Evolutionary conservation across 1,139 yeast genomes (phyloP), one percentile per base, ranked within the genome.

Genomic region (Arxiozyma slooffiae): DNA sequence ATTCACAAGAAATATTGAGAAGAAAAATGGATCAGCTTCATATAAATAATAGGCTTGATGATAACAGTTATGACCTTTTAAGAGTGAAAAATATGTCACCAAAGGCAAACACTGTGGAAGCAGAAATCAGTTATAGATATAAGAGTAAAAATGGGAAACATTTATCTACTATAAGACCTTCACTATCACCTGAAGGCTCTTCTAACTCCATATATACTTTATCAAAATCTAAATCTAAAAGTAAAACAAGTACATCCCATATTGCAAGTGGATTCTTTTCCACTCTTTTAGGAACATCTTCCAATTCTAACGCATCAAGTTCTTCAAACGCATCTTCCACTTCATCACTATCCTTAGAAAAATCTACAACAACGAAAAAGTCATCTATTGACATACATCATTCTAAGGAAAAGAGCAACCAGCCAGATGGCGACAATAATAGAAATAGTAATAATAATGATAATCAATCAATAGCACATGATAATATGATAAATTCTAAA

Each of bases 1-100:
- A 56, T 38, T 54, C 62, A 8, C 53, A 50, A 24, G 62, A 59
- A 17, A 55, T 60, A 7, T 44, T 60, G 23, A 50, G 50, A 34
- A 53, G 60, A 38, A 61, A 61, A 48, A 39, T 61, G 24, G 54
- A 57, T 48, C 62, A 61, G 46, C 38, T 61, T 21, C 58, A 59
- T 46, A 51, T 57, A 17, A 55, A 53, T 39, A 60, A 59, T 41
- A 52, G 62, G 44, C 41, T 57, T 9, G 54, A 55, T 30, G 57
- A 58, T 47, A 48, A 46, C 11, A 50, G 50, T 36, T 42, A 42
- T 34, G 50, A 55, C 17, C 52, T 59, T 3, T 34, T 46, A 17
- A 48, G 46, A 38, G 17, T 46, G n/a, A 45, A 55, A 11, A 58
- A 57, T 38, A 39, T 54, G 26, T n/a, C 50, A 14, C 53, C 53